A percentile compares a stretch with the other conserved stretches of the same genome.
These are phyloP conservation scores for Chlorociboria aeruginascens DNA, from an alignment of 495 filamentous ascomycete species.

Conservation along the genomic window DNA sequence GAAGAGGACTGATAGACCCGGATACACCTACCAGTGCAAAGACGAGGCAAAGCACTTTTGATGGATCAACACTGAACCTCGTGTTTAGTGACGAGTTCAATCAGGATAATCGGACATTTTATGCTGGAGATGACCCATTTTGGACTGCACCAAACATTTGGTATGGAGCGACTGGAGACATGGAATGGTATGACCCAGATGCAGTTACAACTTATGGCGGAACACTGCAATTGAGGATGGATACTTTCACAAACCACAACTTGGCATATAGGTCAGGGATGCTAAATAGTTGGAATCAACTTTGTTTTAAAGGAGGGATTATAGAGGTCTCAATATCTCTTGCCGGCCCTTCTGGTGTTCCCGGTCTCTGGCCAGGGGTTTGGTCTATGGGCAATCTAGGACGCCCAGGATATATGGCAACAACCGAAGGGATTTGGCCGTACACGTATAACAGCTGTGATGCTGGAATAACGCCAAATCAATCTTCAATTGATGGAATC, in stretches of 20 bases:
- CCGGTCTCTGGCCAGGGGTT: conserved; percentile 27
- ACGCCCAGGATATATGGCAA: conserved; percentile 54
- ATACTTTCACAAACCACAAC: conserved; percentile 52
- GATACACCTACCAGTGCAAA: conserved; percentile 53
- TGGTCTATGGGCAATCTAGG: conserved; percentile 71
- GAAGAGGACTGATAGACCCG: conserved; percentile 54
- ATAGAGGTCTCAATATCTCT: conserved; percentile 69
- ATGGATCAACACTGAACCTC: conserved; percentile 49
- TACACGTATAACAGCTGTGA: conserved; percentile 70
- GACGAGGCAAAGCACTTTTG: conserved; percentile 38
- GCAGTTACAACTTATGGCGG: conserved; percentile 57
- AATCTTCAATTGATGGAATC: conserved; percentile 54
- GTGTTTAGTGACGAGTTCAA: conserved; percentile 74
- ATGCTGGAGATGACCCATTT: conserved; percentile 60
- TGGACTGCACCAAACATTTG: conserved; percentile 28
- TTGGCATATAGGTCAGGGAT: conserved; percentile 63
- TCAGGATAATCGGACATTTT: conserved; percentile 55
- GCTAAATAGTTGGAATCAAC: conserved; percentile 70
- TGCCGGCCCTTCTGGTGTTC: conserved; percentile 52
- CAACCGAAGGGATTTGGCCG: conserved; percentile 65
- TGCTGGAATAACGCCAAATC: conserved; percentile 62
- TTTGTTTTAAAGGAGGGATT: conserved; percentile 66
- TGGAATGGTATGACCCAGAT: conserved; percentile 79
- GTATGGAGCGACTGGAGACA: conserved; percentile 55
- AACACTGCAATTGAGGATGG: conserved; percentile 54